Base-by-base conservation (phyloP, 176 grass and related monocot species). In the Aegilops speltoides region DNA sequence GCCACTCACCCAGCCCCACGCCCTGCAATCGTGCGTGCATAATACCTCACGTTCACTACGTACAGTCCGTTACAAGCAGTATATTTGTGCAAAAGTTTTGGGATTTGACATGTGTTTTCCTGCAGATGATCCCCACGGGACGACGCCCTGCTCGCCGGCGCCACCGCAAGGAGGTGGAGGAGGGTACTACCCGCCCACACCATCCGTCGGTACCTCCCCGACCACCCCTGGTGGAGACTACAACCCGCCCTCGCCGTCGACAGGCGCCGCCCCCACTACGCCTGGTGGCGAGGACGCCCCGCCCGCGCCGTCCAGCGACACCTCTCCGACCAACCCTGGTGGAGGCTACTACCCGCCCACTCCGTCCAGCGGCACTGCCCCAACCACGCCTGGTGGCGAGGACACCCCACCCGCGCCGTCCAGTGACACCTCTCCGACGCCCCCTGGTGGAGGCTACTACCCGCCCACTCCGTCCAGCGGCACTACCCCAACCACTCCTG, bases 161-260 rank as follows among this genome's bases (percentile, higher is more conserved):
- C 80, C 89, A 4, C 34, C 78, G 24, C 54, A 43, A 16, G 74
- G 56, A 79, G 68, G 82, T 8, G 70, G 79, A 11, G 83, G 72
- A 66, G 73, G 61, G 8, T 77, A 64, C 76, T 34, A 60, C 29
- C 60, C 72, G 2, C 71, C 72, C 2, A 52, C 83, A 22, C 83
- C 85, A 3, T 50, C 85, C 38, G n/a, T 2, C 25, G 82, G 56
- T 1, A 74, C 72, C 11, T 76, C 74, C 1, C 76, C 84, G 26
- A n/a, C 59, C 28, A 60, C 78, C 10, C 64, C 88, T 15, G 43
- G 74, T 3, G 78, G 77, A 7, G 56, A 43, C 14, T 48, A 77
- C 63, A 48, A 77, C 89, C 17, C 86, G 38, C 87, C 92, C 3
- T 77, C 83, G 57, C 80, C 81, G 16, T 63, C 59, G 14, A 64